Evolutionary conservation across 2,329 filamentous ascomycete genomes (phyloP).

Genomic region (Sporothrix pseudoabietina): DNA sequence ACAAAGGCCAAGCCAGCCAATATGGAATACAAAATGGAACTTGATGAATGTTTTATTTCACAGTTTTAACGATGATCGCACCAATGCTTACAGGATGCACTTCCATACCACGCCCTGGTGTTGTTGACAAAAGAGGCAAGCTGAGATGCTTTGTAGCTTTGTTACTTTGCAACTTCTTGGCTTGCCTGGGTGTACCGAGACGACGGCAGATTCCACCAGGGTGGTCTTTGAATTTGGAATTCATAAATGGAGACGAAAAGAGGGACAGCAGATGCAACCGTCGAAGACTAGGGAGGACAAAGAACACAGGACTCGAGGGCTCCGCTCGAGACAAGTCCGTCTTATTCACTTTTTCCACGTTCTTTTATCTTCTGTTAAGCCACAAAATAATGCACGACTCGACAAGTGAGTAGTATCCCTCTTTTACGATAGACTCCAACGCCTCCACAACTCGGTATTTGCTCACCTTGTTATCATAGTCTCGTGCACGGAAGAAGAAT

Average conservation of each 20-base stretch:
- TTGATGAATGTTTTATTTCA: neutral
- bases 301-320: neutral
- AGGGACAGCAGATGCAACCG: no score
- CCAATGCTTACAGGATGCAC: neutral
- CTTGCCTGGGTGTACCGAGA: no score
- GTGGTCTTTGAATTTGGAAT: no score
- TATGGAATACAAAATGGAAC: neutral
- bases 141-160: no score
- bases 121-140: no score
- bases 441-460: neutral
- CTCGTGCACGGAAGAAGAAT: neutral
- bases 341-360: neutral
- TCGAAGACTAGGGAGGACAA: neutral
- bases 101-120: neutral
- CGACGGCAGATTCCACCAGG: no score
- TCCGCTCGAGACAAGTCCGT: conserved; percentile 6
- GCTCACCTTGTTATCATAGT: neutral
- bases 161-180: no score
- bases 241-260: neutral
- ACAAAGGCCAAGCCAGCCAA: neutral
- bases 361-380: no score
- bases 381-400: neutral
- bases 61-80: neutral
- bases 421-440: no score
- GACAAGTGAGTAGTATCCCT: no score